phyloP scores from a whole-genome alignment of 1,284 basidiomycete species.

The Leccinum fallax region DNA sequence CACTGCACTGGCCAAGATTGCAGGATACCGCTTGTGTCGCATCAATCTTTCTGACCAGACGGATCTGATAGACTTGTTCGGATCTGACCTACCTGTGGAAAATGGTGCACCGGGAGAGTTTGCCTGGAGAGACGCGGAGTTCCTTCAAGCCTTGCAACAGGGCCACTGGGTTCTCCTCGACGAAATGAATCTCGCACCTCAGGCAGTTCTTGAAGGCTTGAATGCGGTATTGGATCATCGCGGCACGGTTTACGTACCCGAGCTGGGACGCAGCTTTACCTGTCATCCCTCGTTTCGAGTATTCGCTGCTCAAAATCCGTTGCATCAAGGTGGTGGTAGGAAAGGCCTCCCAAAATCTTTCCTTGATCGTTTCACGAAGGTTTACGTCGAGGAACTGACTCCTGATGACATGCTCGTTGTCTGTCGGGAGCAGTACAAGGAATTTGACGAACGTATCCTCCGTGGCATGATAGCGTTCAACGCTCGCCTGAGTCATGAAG shows the following conservation, averaged over 20 bases:
- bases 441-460: constrained; percentile 56
- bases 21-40: constrained; percentile 71
- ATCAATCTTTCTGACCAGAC: constrained; percentile 99
- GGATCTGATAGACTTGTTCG: constrained; percentile 95
- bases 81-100: constrained; percentile 95
- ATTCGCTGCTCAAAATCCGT: constrained; percentile 97
- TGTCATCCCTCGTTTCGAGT: constrained; percentile 93
- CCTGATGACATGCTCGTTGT: constrained; percentile 81
- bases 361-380: constrained; percentile 97
- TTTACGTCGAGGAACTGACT: constrained; percentile 89
- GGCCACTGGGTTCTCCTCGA: constrained; percentile 98
- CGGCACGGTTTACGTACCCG: constrained; percentile 94
- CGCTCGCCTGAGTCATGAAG: constrained; percentile 68
- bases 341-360: constrained; percentile 99
- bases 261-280: constrained; percentile 87
- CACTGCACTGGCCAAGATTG: constrained; percentile 81
- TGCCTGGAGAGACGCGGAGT: constrained; percentile 97
- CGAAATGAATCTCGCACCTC: constrained; percentile 98
- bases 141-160: constrained; percentile 88
- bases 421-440: constrained; percentile 76
- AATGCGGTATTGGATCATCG: constrained; percentile 98
- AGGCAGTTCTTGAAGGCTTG: constrained; percentile 95
- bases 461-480: constrained; percentile 88
- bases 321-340: constrained; percentile 95
- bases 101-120: constrained; percentile 92